Evolutionary conservation across 768 basidiomycete species (phyloP).

Genomic region (Suillus decipiens): DNA sequence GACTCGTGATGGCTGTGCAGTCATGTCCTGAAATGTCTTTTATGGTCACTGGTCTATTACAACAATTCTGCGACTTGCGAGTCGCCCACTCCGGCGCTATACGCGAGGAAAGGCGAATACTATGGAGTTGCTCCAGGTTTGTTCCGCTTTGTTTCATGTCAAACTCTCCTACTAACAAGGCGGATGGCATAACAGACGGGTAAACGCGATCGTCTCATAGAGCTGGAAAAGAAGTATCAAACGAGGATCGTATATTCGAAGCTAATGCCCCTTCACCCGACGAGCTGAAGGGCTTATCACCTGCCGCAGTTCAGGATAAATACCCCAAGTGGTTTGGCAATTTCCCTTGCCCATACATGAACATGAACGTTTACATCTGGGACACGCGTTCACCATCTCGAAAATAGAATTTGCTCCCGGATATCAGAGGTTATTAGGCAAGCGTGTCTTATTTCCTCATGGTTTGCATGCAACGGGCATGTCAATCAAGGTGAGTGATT

Average conservation of each 20-base stretch:
- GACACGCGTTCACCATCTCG: constrained; percentile 97
- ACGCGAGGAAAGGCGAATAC: constrained; percentile 60
- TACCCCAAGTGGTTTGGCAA: constrained; percentile 98
- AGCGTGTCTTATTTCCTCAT: constrained; percentile 94
- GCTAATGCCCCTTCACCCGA: constrained; percentile 76
- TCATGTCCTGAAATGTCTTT: too few relatives aligned
- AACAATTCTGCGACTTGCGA: constrained; percentile 23
- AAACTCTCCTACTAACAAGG: constrained; percentile 7
- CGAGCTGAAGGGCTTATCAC: constrained; percentile 63
- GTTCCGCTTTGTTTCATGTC: constrained; percentile 12
- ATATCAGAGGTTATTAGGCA: constrained; percentile 93
- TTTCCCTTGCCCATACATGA: constrained; percentile 98
- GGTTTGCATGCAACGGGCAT: constrained; percentile 98
- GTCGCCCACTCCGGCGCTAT: constrained; percentile 34
- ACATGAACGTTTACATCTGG: constrained; percentile 94
- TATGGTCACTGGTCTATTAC: too few relatives aligned
- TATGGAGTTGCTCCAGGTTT: constrained; percentile 64
- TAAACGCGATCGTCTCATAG: constrained; percentile 87
- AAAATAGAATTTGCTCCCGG: constrained; percentile 98
- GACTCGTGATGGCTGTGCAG: too few relatives aligned
- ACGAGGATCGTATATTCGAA: constrained; percentile 77
- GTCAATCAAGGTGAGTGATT: constrained; percentile 89
- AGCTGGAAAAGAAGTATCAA: constrained; percentile 86
- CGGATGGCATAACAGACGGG: constrained; percentile 62
- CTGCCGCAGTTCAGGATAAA: constrained; percentile 66